Percentiles rank a stretch among this genome's conserved stretches.
Evolutionary conservation across 495 filamentous ascomycete species (phyloP).

Genomic region (Aspergillus biplanus): DNA sequence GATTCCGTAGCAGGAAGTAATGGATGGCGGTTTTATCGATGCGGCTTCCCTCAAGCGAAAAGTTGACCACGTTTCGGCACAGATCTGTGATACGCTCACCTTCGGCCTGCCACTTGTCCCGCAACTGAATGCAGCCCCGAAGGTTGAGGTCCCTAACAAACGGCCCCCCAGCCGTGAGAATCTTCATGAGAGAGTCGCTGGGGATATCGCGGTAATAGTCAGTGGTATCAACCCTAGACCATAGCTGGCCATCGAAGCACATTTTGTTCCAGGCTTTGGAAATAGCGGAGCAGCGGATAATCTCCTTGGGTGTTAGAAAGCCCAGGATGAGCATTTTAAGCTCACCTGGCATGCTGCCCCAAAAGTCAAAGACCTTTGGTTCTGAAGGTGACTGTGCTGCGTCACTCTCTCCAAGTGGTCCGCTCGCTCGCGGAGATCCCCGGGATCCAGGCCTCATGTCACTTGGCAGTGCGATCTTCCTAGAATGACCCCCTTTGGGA

Average conservation of each 20-base stretch:
- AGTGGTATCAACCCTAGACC: constrained; percentile 81
- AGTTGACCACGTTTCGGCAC: constrained; percentile 84
- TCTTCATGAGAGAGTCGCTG: constrained; percentile 77
- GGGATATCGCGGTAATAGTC: constrained; percentile 88
- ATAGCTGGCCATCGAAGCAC: constrained; percentile 95
- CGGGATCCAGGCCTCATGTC: constrained; percentile 61
- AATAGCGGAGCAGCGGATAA: constrained; percentile 80
- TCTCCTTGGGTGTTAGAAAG: constrained; percentile 77
- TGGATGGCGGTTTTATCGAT: constrained; percentile 82
- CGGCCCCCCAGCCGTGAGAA: constrained; percentile 82
- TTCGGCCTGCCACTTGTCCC: constrained; percentile 76
- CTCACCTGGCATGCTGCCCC: constrained; percentile 80
- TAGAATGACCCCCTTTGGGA: constrained; percentile 32
- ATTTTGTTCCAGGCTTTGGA: constrained; percentile 79
- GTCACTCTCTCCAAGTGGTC: constrained; percentile 34
- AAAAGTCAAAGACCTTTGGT: constrained; percentile 68
- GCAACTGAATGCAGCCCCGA: constrained; percentile 74
- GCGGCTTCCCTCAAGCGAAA: constrained; percentile 84
- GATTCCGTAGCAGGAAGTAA: constrained; percentile 77
- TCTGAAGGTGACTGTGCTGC: constrained; percentile 21
- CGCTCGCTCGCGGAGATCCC: constrained; percentile 42
- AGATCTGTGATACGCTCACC: constrained; percentile 69
- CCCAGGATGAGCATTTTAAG: constrained; percentile 77
- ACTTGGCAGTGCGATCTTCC: constrained; percentile 62
- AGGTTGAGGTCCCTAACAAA: constrained; percentile 91